These are phyloP conservation scores for Fraxinus xanthoxyloides DNA, from an alignment of 305 asterid genomes.

Conservation along the genomic window DNA sequence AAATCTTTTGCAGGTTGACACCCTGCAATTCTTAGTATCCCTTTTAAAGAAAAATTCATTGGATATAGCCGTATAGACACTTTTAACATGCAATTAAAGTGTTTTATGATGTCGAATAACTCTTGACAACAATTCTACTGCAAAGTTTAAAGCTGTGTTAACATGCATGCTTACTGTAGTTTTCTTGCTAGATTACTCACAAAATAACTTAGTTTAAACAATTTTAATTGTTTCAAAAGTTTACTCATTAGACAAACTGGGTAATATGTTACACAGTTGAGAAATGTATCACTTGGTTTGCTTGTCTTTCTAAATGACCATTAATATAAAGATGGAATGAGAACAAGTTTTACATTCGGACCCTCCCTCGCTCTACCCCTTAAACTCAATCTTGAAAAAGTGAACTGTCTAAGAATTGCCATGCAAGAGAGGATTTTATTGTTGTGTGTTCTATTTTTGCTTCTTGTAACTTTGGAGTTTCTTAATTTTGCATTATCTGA, in stretches of 20 bases:
- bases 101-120: neutral
- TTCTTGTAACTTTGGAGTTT: neutral
- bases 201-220: too few relatives aligned
- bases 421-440: neutral
- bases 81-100: neutral
- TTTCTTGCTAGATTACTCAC: too few relatives aligned
- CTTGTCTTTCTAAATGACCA: too few relatives aligned
- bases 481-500: neutral
- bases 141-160: neutral
- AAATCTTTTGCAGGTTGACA: constrained; percentile 78
- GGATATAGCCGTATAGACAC: neutral
- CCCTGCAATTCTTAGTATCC: neutral
- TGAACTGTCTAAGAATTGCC: neutral
- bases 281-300: too few relatives aligned
- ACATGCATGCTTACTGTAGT: neutral
- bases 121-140: neutral
- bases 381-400: too few relatives aligned
- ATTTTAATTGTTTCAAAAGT: too few relatives aligned
- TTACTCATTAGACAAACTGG: neutral
- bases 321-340: too few relatives aligned
- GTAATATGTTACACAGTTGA: too few relatives aligned
- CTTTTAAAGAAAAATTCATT: neutral
- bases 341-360: too few relatives aligned
- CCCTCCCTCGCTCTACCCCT: too few relatives aligned
- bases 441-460: neutral